Evolutionary conservation across 2,329 filamentous ascomycete genomes (phyloP).

Genomic region (Calonectria pseudoreteaudii): DNA sequence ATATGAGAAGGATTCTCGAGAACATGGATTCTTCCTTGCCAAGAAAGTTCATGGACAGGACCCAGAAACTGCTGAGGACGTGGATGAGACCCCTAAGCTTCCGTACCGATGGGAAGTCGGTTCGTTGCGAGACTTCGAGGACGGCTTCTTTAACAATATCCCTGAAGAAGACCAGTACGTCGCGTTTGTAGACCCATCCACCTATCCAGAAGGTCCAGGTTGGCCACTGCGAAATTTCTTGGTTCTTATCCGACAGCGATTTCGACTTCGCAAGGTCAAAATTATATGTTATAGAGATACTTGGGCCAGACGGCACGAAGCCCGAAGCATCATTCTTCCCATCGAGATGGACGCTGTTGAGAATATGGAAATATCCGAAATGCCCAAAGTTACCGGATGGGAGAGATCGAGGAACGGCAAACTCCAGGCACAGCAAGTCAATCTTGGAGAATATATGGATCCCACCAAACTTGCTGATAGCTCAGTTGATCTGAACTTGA

Average conservation of each 20-base stretch:
- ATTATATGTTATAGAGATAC: conserved; percentile 92
- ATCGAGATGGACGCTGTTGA: conserved; percentile 66
- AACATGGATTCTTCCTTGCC: conserved; percentile 96
- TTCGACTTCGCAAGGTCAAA: conserved; percentile 80
- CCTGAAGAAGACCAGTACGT: conserved; percentile 82
- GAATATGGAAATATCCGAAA: conserved; percentile 58
- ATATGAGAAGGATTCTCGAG: conserved; percentile 82
- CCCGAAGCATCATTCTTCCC: conserved; percentile 82
- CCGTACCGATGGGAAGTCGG: conserved; percentile 83
- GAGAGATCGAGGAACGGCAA: conserved; percentile 86
- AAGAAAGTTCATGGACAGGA: conserved; percentile 72
- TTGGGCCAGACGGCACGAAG: conserved; percentile 80
- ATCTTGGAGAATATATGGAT: conserved; percentile 94
- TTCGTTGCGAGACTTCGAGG: conserved; percentile 82
- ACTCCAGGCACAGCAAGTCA: conserved; percentile 80
- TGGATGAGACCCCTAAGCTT: conserved; percentile 61
- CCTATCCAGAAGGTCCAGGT: conserved; percentile 86
- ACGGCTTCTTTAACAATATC: conserved; percentile 84
- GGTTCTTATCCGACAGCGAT: conserved; percentile 85
- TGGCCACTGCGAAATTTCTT: conserved; percentile 95
- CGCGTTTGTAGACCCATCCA: conserved; percentile 92
- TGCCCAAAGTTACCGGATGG: conserved; percentile 97
- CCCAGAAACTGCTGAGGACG: conserved; percentile 60
- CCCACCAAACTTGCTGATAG: conserved; percentile 88
- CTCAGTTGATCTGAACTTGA: conserved; percentile 94